Base-by-base conservation (phyloP, 768 basidiomycete species). In the Russula abietina region DNA sequence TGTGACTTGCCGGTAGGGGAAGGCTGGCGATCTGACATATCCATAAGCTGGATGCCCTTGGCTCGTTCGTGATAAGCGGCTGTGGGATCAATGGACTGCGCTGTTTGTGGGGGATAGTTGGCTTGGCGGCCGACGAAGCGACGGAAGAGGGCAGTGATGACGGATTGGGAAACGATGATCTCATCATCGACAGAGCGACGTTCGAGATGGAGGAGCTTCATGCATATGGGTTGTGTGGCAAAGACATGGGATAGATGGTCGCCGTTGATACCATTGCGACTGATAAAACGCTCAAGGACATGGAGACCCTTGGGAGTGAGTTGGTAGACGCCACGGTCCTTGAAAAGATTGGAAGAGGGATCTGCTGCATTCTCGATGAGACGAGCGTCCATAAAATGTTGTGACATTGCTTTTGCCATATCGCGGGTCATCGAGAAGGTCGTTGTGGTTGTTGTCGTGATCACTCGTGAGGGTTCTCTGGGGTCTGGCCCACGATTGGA, bases 351-450 rank as follows among this genome's bases (percentile, higher is more conserved):
- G 17, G 89, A 89, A 26, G 82, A 80, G 38, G 89, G 88, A 76
- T 99, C 97, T 19, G 91, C 85, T 17, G 93, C 96, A 73, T 98
- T 98, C 76, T 98, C 95, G 67, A 98, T 94, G 65, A 98, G 81
- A 67, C 94, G 91, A 61, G 97, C 94, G 69, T 98, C 97, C 93
- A 99, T 97, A 73, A 98, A 98, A 73, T 98, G 94, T 76, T 99
- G 97, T 77, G 93, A 91, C 88, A 99, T 98, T 38, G 93, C 93
- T 78, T 98, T 98, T 66, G 97, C 97, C 91, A 99, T 98, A 50
- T 99, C 97, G 69, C 97, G 89, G 68, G 93, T 93, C 97, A 99
- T 98, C 65, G 93, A 93, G 79, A 99, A 99, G 38, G 97, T 99
- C 48, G 97, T 99, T 6, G 97, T 98, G 7, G 97, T 99, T 0